A percentile compares a stretch with the other conserved stretches of the same genome.
phyloP scores from a whole-genome alignment of 371 early-diverging fungal species.

The Funneliformis caledonium region DNA sequence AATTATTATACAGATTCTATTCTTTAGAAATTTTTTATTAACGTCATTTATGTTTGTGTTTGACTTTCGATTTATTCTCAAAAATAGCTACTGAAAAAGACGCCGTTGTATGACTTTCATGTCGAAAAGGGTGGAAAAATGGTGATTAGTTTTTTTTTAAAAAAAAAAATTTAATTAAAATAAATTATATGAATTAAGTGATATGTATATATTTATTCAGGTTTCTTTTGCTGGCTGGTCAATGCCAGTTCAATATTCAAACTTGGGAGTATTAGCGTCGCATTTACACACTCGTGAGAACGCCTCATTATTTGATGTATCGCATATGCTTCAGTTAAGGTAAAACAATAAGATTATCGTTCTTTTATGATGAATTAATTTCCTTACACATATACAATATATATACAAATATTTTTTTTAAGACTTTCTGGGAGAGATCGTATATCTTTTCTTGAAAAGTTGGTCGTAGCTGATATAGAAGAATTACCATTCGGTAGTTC shows the following conservation, averaged over 20 bases:
- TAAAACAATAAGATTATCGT: slow-evolving; percentile 45
- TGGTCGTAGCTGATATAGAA: slow-evolving; percentile 88
- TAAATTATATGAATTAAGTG: neutral
- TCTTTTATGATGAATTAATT: neutral
- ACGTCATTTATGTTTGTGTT: neutral
- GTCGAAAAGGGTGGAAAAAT: slow-evolving; percentile 91
- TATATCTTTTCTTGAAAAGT: slow-evolving; percentile 83
- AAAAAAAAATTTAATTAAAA: neutral
- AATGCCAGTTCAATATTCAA: slow-evolving; percentile 93
- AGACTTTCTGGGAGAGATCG: slow-evolving; percentile 90
- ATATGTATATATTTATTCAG: neutral
- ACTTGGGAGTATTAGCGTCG: slow-evolving; percentile 83
- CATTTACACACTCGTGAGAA: slow-evolving; percentile 90
- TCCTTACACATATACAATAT: neutral
- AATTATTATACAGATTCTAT: neutral
- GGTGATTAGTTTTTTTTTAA: slow-evolving; percentile 54
- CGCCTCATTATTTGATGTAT: slow-evolving; percentile 96
- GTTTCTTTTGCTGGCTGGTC: slow-evolving; percentile 93
- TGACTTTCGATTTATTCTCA: neutral
- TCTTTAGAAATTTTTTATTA: neutral
- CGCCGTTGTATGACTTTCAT: slow-evolving; percentile 92
- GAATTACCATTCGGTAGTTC: slow-evolving; percentile 79
- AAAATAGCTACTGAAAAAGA: slow-evolving; percentile 60
- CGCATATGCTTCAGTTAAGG: slow-evolving; percentile 97
- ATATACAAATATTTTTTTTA: neutral